phyloP scores from a whole-genome alignment of 495 filamentous ascomycete species.

The Penicillium atrosanguineum region DNA sequence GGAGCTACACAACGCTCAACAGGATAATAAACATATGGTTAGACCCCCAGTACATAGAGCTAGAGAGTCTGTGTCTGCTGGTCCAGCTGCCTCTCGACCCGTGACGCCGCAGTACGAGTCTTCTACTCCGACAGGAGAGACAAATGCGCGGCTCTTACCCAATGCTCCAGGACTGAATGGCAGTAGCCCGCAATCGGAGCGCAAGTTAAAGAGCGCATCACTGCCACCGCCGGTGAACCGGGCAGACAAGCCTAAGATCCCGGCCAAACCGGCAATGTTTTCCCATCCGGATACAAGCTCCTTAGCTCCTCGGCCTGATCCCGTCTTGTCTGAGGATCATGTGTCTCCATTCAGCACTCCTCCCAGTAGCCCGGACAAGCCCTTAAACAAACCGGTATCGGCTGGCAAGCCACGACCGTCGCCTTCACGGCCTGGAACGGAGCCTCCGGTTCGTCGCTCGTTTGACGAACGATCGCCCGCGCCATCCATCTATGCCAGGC shows the following conservation, averaged over 20 bases:
- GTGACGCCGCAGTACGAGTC: constrained; percentile 45
- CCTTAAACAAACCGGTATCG: constrained; percentile 23
- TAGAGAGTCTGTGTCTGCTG: constrained; percentile 28
- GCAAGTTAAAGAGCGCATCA: constrained; percentile 41
- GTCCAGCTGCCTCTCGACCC: constrained; percentile 47
- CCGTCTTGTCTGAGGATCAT: constrained; percentile 43
- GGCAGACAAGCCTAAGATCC: constrained; percentile 75
- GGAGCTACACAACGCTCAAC: constrained; percentile 8
- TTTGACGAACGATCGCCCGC: constrained; percentile 28
- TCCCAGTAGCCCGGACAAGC: constrained; percentile 70
- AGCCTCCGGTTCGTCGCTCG: constrained; percentile 25
- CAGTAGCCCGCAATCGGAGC: constrained; percentile 23
- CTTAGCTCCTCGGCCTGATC: constrained; percentile 37
- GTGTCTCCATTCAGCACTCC: constrained; percentile 90
- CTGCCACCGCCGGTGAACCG: constrained; percentile 75
- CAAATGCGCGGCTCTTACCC: constrained; percentile 47
- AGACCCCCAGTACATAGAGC: constrained; percentile 27
- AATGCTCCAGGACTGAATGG: constrained; percentile 32
- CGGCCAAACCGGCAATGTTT: constrained; percentile 43
- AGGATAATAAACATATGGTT: constrained; percentile 23
- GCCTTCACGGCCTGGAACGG: constrained; percentile 22
- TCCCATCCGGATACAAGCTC: constrained; percentile 28
- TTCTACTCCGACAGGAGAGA: constrained; percentile 52
- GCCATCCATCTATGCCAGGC: constrained; percentile 1
- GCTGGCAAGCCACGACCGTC: constrained; percentile 13